Base-by-base conservation (phyloP, 2,329 filamentous ascomycete species). In the Setomelanomma holmii region DNA sequence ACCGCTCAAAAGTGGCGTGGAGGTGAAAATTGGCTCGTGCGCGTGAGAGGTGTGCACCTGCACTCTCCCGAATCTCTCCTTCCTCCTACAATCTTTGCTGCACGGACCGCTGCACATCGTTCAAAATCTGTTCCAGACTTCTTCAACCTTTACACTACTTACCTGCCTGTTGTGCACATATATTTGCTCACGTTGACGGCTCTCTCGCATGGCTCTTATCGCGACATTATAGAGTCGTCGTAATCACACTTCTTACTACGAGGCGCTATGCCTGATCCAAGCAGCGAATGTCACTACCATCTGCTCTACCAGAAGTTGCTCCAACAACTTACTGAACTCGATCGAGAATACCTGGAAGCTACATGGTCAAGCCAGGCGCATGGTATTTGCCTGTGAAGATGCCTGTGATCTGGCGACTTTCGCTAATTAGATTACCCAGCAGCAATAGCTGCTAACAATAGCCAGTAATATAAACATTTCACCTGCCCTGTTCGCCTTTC, bases 391-490 rank as follows among this genome's bases (percentile, higher is more conserved):
- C 20, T 40, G 24, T 48, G 14, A 23, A 22, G 5, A 21, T 38
- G 16, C 17, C 19, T 22, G 34, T 33, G n/a, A 30, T 16, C 46
- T 22, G 8, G 33, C 30, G 10, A 27, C 39, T 11, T 19, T 40
- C 34, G 44, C 44, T 40, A 39, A 40, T 39, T 19, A 46, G 34
- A 46, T 46, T 46, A 30, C 16, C 44, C 23, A 39, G 35, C 17
- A 33, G 16, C 22, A 42, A 40, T 19, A 23, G 19, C 27, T 24
- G 35, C 46, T 49, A 49, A 49, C 40, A 49, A 49, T 49, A 49
- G 40, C 46, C n/a, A 43, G 8, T 33, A 19, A 23, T 38, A 24
- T 30, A 43, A 16, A 12, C 23, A 17, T 19, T 4, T 10, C n/a
- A 23, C 19, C 14, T 36, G 21, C 33, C 16, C 30, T 14, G 17